A percentile compares a stretch with the other conserved stretches of the same genome.
Conservation (phyloP, 2,329 filamentous ascomycete species). For the Scortechinia acanthostroma region DNA sequence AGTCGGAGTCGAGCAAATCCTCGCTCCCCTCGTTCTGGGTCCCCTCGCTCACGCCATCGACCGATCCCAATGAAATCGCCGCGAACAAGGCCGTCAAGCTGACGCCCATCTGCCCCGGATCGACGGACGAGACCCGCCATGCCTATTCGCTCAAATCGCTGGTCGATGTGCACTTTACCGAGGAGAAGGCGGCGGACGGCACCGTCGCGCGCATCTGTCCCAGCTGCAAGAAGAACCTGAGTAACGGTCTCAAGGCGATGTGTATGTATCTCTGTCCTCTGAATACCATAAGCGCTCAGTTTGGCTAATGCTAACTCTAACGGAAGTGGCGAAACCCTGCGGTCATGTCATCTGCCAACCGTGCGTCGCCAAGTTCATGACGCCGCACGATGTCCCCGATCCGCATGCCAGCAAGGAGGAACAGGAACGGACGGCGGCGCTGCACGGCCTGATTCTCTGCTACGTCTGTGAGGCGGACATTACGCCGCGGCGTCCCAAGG, state of each 20-base stretch:
- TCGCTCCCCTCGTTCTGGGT: conserved; percentile 87
- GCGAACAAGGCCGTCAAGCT: conserved; percentile 57
- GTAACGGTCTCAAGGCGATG: conserved; percentile 75
- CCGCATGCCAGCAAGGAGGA: conserved; percentile 46
- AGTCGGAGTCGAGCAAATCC: conserved; percentile 46
- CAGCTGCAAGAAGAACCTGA: conserved; percentile 74
- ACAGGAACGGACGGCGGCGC: conserved; percentile 25
- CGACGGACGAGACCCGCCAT: conserved; percentile 60
- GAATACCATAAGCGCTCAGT: not conserved
- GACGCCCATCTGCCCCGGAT: conserved; percentile 71
- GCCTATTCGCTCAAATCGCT: conserved; percentile 72
- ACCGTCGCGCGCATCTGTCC: conserved; percentile 59
- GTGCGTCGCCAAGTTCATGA: conserved; percentile 79
- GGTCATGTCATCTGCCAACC: conserved; percentile 85
- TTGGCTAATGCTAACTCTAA: conserved; percentile 15
- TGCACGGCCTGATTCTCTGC: conserved; percentile 49
- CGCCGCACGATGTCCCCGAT: conserved; percentile 41
- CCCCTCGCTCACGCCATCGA: conserved; percentile 70
- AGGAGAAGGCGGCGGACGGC: conserved; percentile 48
- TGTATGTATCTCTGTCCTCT: conserved; percentile 21
- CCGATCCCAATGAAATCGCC: conserved; percentile 46
- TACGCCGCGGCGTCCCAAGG: conserved; percentile 29
- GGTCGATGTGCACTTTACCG: conserved; percentile 69
- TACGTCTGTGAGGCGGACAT: conserved; percentile 82
- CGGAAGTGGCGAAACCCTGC: conserved; percentile 71